phyloP scores from a whole-genome alignment of 2,329 filamentous ascomycete species.

The Hypoxylon sp. region DNA sequence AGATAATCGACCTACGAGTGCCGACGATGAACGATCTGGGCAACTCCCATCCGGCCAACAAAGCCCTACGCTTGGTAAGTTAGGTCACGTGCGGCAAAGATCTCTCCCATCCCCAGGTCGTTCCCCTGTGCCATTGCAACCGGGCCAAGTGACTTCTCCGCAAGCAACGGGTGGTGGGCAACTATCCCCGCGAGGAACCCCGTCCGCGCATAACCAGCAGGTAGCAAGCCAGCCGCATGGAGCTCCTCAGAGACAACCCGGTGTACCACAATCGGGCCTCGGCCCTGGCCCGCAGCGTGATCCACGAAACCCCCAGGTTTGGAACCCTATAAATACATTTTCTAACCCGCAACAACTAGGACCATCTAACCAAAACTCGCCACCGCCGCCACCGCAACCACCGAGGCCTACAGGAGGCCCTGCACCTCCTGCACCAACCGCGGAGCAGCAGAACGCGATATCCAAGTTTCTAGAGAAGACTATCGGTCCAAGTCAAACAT shows the following conservation, averaged over 20 bases:
- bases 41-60: conserved; percentile 42
- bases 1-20: conserved; percentile 29
- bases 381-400: conserved; percentile 21
- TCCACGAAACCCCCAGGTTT: conserved; percentile 24
- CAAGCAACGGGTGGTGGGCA: conserved; percentile 20
- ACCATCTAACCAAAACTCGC: conserved; percentile 16
- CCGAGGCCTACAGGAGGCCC: conserved; percentile 40
- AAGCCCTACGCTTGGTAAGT: conserved; percentile 38
- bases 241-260: conserved; percentile 26
- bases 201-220: conserved; percentile 33
- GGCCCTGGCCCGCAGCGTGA: conserved; percentile 13
- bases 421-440: conserved; percentile 39
- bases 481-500: conserved; percentile 31
- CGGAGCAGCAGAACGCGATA: conserved; percentile 42
- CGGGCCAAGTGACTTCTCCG: conserved; percentile 36
- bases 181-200: conserved; percentile 25
- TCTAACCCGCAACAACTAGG: conserved; percentile 30
- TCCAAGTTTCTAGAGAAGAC: conserved; percentile 47
- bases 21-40: conserved; percentile 39
- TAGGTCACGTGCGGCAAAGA: conserved; percentile 43
- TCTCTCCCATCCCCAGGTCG: conserved; percentile 46
- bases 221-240: conserved; percentile 32
- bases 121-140: conserved; percentile 41
- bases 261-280: conserved; percentile 21
- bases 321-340: conserved; percentile 38